Evolutionary conservation across 2,329 filamentous ascomycete genomes (phyloP), one percentile per base, ranked within the genome.

Genomic region (Pseudovirgaria hyperparasitica): DNA sequence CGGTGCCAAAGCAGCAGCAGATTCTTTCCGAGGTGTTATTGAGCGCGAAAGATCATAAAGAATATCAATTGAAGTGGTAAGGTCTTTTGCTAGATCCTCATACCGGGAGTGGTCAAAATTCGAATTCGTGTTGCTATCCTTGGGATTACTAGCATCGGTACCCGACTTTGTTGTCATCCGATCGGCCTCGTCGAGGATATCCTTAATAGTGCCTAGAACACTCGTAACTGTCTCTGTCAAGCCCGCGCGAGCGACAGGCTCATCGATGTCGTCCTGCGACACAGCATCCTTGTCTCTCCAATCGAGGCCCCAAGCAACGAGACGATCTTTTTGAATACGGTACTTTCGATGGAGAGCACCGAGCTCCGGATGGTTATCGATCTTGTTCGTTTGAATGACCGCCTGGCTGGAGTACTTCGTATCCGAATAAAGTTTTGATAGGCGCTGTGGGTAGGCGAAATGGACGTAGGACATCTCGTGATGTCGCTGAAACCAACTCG

Each of bases 131-230:
- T n/a, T n/a, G 23, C 4, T 14, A 12, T 22, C 19, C 47, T 22
- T 53, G 48, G 8, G 49, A 50, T 36, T 55, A 58, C n/a, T n/a
- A n/a, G n/a, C n/a, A n/a, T n/a, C n/a, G n/a, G n/a, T n/a, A n/a
- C n/a, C 49, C 39, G 33, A 36, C 41, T 23, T 45, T 46, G 35
- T 59, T 55, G 31, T 58, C 31, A 86, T 65, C 5, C 72, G 69
- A 45, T 86, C 79, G 2, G 76, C 76, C 50, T 86, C 79, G 30
- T 78, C 76, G 23, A 84, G 58, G 26, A 82, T 81, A 40, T 84
- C 79, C 45, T 82, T 82, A 46, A 86, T 84, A 26, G 78, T 85
- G 10, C 70, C 71, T 65, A 87, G 73, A 42, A 86, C 79, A 48
- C 77, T 82, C 31, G 73, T 72, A 27, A 86, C 80, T 2, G 82